Conservation (phyloP, 1,139 yeast species). For the Kodamaea suecica region DNA sequence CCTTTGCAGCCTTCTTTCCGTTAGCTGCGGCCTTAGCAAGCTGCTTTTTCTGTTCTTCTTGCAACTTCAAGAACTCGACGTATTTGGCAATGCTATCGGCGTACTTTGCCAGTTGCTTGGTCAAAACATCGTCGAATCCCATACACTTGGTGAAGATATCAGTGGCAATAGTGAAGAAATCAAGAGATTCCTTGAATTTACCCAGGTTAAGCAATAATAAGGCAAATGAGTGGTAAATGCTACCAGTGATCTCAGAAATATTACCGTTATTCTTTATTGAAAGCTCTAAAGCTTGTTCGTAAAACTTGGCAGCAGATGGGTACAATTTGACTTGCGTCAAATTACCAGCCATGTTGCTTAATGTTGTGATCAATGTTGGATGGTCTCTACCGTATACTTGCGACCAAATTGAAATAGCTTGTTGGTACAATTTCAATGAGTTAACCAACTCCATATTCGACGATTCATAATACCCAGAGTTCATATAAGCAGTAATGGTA, state of each 20-base stretch:
- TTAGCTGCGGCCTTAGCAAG: constrained; percentile 17
- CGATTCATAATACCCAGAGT: constrained; percentile 72
- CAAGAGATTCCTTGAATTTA: constrained; percentile 54
- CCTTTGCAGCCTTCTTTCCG: constrained; percentile 13
- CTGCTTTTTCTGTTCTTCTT: constrained; percentile 24
- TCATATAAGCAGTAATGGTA: constrained; percentile 67
- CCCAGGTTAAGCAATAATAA: constrained; percentile 55
- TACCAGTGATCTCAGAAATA: constrained; percentile 56
- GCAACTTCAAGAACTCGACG: constrained; percentile 31
- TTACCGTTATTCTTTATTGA: constrained; percentile 53
- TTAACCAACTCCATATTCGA: constrained; percentile 57
- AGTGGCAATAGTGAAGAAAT: constrained; percentile 50
- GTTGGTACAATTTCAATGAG: constrained; percentile 60
- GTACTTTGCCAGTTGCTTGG: constrained; percentile 65
- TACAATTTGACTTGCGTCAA: constrained; percentile 50
- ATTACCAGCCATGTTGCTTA: constrained; percentile 60
- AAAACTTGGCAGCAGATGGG: constrained; percentile 34
- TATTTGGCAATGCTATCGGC: constrained; percentile 48
- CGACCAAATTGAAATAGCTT: constrained; percentile 59
- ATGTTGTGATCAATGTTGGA: constrained; percentile 66
- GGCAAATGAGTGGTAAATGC: constrained; percentile 63
- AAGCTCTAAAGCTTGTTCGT: constrained; percentile 46
- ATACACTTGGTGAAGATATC: constrained; percentile 51
- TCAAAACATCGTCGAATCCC: constrained; percentile 62
- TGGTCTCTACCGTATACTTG: constrained; percentile 56